Percentiles rank a stretch among this genome's conserved stretches.
These are phyloP conservation scores for Cercospora sesami DNA, from an alignment of 2,329 filamentous ascomycete species.

Conservation along the genomic window DNA sequence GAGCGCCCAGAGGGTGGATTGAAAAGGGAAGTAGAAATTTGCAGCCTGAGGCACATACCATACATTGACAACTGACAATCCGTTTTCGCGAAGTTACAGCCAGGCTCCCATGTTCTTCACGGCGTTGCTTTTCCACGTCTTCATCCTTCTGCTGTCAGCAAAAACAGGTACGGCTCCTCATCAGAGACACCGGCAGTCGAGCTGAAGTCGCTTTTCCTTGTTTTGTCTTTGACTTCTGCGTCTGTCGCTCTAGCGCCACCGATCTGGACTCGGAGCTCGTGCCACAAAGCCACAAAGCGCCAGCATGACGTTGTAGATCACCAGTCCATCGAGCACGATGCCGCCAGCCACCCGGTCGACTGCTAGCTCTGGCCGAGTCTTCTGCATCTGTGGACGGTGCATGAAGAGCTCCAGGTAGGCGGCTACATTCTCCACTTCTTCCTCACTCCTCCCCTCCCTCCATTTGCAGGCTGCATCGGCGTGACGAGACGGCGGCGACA, in stretches of 20 bases:
- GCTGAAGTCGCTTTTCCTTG: conserved; percentile 14
- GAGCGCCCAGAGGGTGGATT: neutral
- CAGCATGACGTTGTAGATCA: conserved; percentile 3
- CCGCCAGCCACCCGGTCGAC: conserved; percentile 12
- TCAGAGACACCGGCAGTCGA: neutral
- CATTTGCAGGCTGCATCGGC: neutral
- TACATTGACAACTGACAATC: neutral
- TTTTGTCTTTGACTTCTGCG: conserved; percentile 11
- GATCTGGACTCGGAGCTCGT: conserved; percentile 18
- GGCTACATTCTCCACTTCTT: conserved; percentile 1
- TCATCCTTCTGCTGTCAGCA: neutral
- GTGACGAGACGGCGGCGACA: conserved; percentile 6
- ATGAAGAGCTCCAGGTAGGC: neutral
- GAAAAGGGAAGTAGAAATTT: neutral
- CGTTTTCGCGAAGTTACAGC: too few species aligned
- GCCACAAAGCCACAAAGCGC: conserved; percentile 21
- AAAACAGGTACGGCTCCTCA: neutral
- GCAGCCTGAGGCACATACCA: neutral
- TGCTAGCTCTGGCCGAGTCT: conserved; percentile 2
- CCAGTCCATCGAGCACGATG: conserved; percentile 5
- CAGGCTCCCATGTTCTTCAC: neutral
- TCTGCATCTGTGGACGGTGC: neutral
- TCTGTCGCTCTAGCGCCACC: conserved; percentile 5
- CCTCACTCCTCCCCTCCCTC: neutral
- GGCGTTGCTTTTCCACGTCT: neutral